Percentiles rank a stretch among this genome's conserved stretches.
These are phyloP conservation scores for Lyophyllum atratum DNA, from an alignment of 768 basidiomycete species.

Conservation along the genomic window DNA sequence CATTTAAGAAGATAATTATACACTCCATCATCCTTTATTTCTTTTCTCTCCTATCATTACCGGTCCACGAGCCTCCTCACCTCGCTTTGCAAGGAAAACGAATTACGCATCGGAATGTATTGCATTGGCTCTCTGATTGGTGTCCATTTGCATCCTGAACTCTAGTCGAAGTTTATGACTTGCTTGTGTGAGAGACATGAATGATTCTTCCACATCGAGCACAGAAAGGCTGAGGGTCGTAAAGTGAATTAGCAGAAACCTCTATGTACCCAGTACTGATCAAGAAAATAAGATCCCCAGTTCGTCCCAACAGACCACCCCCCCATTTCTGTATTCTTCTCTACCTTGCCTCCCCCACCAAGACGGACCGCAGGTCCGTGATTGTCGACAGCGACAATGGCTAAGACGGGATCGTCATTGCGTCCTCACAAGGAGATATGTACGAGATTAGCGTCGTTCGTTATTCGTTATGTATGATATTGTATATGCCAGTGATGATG, in stretches of 20 bases:
- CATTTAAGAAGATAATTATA: conserved; percentile 2
- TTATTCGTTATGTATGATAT: background rate
- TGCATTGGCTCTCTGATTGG: background rate
- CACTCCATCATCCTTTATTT: background rate
- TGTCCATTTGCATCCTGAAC: too few species aligned
- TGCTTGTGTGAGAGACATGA: too few species aligned
- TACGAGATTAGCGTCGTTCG: background rate
- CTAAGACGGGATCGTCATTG: background rate
- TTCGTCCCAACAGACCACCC: background rate
- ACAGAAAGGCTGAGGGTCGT: background rate
- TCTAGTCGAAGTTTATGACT: too few species aligned
- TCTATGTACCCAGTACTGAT: conserved; percentile 1
- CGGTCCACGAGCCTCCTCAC: background rate
- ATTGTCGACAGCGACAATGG: background rate
- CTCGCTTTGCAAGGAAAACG: background rate
- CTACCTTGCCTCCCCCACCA: background rate
- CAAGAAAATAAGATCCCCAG: background rate
- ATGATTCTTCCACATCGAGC: too few species aligned
- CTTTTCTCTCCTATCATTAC: background rate
- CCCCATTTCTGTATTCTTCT: background rate
- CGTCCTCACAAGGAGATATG: background rate
- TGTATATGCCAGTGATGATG: background rate
- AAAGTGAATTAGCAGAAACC: background rate
- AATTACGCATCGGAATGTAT: background rate
- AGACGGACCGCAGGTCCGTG: background rate